Evolutionary conservation across 1,284 basidiomycete species (phyloP).

Genomic region (Boletus mariae): DNA sequence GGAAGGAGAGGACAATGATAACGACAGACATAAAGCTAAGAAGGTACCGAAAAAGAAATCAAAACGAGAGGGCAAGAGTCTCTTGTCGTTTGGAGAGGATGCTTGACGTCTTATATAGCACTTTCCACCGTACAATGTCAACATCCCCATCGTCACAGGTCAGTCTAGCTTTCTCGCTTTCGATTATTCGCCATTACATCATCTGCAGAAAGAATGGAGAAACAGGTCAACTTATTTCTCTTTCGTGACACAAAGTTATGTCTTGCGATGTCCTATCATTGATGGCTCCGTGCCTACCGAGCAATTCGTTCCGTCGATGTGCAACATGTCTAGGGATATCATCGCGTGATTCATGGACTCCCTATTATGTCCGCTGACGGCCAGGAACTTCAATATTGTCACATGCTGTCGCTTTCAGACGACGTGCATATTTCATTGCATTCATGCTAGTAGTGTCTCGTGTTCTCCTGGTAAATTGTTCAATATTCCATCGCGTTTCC

Average conservation of each 20-base stretch:
- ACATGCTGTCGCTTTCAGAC: not conserved
- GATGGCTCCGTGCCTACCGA: too few species aligned
- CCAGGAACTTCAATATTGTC: not conserved
- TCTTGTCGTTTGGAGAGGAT: conserved; percentile 57
- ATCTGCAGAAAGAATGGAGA: too few species aligned
- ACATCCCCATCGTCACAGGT: conserved; percentile 3
- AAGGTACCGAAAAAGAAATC: conserved; percentile 44
- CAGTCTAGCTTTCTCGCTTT: not conserved
- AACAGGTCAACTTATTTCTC: too few species aligned
- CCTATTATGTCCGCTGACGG: conserved; percentile 14
- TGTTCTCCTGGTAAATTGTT: conserved; percentile 5
- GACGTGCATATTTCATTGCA: conserved; percentile 10
- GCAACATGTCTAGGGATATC: conserved; percentile 1
- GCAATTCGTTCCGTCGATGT: not conserved
- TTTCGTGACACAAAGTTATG: too few species aligned
- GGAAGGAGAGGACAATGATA: conserved; percentile 31
- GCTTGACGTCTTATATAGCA: conserved; percentile 8
- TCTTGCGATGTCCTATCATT: too few species aligned
- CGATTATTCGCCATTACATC: too few species aligned
- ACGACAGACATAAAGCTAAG: conserved; percentile 20
- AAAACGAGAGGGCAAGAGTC: conserved; percentile 47
- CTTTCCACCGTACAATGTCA: not conserved
- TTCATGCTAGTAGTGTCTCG: conserved; percentile 1
- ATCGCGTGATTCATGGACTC: conserved; percentile 1
- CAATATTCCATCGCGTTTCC: conserved; percentile 7